A percentile compares a stretch with the other conserved stretches of the same genome.
phyloP scores from a whole-genome alignment of 257 asterid genomes.

The Penstemon davidsonii region DNA sequence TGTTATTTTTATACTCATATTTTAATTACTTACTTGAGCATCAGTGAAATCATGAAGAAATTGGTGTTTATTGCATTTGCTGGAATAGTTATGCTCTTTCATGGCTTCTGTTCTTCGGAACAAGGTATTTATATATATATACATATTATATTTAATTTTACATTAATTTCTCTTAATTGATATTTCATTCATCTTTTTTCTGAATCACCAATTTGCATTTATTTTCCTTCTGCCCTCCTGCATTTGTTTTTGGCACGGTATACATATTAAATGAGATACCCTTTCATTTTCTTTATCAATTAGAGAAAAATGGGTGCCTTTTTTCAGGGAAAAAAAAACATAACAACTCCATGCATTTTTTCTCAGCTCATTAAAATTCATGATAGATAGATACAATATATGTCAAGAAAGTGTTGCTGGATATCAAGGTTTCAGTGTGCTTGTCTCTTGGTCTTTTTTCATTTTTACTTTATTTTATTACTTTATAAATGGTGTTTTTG shows the following conservation, averaged over 20 bases:
- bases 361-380: too few relatives aligned
- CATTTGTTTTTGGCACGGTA: not conserved
- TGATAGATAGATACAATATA: too few relatives aligned
- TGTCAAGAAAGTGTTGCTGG: too few relatives aligned
- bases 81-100: constrained; percentile 41
- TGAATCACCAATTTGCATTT: not conserved
- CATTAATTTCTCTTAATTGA: not conserved
- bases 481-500: too few relatives aligned
- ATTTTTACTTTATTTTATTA: too few relatives aligned
- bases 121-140: constrained; percentile 36
- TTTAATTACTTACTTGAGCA: not conserved
- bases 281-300: not conserved
- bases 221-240: too few relatives aligned
- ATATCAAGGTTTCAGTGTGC: too few relatives aligned
- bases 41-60: constrained; percentile 20
- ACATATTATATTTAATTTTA: too few relatives aligned
- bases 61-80: constrained; percentile 35
- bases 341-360: too few relatives aligned
- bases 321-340: too few relatives aligned
- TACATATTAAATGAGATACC: not conserved
- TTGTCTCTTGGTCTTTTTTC: too few relatives aligned
- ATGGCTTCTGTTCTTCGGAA: constrained; percentile 46
- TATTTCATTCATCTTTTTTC: not conserved
- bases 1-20: constrained; percentile 8
- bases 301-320: not conserved